phyloP scores from a whole-genome alignment of 345 rosid genomes.

The Eucalyptus tenuipes region DNA sequence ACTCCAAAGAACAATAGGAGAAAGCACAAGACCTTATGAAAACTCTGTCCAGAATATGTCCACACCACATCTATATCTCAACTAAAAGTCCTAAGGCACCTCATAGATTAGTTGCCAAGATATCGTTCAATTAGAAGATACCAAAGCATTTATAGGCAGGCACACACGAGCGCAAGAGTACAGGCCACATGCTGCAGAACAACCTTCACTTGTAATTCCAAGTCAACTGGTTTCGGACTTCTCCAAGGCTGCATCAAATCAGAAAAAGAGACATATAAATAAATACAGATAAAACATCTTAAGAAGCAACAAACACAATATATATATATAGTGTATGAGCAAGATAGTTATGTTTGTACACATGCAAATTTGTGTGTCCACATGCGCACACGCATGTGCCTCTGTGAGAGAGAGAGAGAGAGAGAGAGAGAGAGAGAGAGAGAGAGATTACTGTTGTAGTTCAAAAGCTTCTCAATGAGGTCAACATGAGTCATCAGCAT shows the following conservation, averaged over 20 bases:
- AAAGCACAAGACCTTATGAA: background rate
- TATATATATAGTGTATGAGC: background rate
- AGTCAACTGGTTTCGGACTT: conserved; percentile 38
- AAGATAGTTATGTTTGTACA: background rate
- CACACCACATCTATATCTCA: background rate
- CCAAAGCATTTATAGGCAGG: background rate
- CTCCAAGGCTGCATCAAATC: conserved; percentile 52
- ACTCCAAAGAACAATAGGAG: background rate
- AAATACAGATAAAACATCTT: background rate
- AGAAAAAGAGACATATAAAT: background rate
- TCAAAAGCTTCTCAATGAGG: conserved; percentile 97
- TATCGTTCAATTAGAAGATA: background rate
- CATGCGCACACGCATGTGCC: background rate
- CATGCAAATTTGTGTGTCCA: background rate
- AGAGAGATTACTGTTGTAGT: conserved; percentile 66
- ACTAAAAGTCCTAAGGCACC: background rate
- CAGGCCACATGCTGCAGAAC: background rate
- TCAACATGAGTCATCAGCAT: conserved; percentile 99
- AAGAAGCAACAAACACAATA: background rate
- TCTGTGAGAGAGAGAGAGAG: background rate
- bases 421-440: background rate
- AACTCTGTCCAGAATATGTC: background rate
- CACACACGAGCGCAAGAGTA: background rate
- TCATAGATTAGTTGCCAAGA: background rate
- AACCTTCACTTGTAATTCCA: background rate